Conservation (phyloP, 352 stramenopile genomes). For the Globisporangium rhizosaccharum region DNA sequence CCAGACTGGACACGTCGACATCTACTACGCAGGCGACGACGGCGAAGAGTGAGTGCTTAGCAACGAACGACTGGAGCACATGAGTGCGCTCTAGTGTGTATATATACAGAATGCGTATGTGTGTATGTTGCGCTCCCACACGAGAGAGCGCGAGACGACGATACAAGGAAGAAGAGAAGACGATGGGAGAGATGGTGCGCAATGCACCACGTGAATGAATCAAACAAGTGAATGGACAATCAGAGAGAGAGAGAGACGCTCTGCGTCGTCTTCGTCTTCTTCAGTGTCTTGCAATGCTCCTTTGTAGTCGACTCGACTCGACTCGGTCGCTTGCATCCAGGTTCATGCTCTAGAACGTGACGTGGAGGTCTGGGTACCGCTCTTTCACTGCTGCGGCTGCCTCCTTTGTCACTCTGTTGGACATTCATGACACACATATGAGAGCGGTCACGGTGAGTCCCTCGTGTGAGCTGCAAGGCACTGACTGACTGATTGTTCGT, state of each 20-base stretch:
- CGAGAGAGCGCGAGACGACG: not conserved
- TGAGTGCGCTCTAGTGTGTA: slow-evolving; percentile 22
- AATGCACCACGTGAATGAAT: not conserved
- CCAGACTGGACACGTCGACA: slow-evolving; percentile 54
- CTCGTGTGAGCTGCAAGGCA: not conserved
- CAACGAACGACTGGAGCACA: no score
- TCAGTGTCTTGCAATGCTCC: no score
- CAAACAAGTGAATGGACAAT: not conserved
- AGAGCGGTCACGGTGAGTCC: not conserved
- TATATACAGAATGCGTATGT: slow-evolving; percentile 1
- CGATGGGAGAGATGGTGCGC: not conserved
- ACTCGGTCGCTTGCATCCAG: slow-evolving; percentile 8
- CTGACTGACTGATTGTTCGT: slow-evolving; percentile 1
- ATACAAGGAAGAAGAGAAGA: not conserved
- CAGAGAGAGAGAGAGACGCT: not conserved
- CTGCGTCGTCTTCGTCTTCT: not conserved
- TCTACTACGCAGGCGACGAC: slow-evolving; percentile 66
- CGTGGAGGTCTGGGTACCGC: slow-evolving; percentile 56
- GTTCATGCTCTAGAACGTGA: slow-evolving; percentile 29
- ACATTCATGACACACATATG: slow-evolving; percentile 3
- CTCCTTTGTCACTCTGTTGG: slow-evolving; percentile 76
- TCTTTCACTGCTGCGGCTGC: slow-evolving; percentile 65
- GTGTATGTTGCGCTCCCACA: not conserved
- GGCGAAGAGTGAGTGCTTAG: slow-evolving; percentile 35
- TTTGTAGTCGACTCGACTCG: not conserved